These are phyloP conservation scores for Tylopilus vinaceipallidus DNA, from an alignment of 768 basidiomycete genomes.

Conservation along the genomic window DNA sequence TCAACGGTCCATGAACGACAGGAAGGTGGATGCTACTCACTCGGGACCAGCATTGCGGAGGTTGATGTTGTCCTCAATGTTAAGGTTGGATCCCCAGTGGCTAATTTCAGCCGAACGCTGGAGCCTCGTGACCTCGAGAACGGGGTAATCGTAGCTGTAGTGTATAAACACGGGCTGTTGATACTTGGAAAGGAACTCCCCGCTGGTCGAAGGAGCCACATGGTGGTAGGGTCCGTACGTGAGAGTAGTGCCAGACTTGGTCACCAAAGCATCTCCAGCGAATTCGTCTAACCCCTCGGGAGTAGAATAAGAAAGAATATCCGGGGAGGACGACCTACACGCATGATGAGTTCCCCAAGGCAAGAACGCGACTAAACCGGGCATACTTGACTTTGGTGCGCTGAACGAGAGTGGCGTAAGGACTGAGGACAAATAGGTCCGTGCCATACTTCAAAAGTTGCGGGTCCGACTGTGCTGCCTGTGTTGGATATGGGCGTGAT, in stretches of 20 bases:
- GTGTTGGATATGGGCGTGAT: conserved; percentile 71
- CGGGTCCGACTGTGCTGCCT: conserved; percentile 69
- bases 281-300: conserved; percentile 61
- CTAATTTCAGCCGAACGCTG: conserved; percentile 85
- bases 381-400: conserved; percentile 84
- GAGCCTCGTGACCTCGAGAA: conserved; percentile 71
- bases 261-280: conserved; percentile 55
- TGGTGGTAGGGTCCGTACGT: conserved; percentile 88
- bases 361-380: not conserved
- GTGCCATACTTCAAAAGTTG: conserved; percentile 79
- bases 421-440: conserved; percentile 79
- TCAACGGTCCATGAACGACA: not conserved
- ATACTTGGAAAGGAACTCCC: conserved; percentile 52
- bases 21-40: conserved; percentile 48
- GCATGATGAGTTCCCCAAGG: conserved; percentile 4
- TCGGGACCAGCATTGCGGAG: conserved; percentile 88
- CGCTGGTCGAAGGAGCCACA: conserved; percentile 60
- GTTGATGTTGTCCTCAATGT: conserved; percentile 84
- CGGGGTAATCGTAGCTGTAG: conserved; percentile 79
- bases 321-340: conserved; percentile 64
- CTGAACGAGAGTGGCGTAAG: conserved; percentile 78
- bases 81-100: conserved; percentile 95
- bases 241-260: conserved; percentile 75
- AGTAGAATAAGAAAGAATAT: conserved; percentile 68
- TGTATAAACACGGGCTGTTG: conserved; percentile 74